A percentile compares a stretch with the other conserved stretches of the same genome.
These are phyloP conservation scores for Tieghemostelium lacteum DNA, from an alignment of 78 protist species.

Conservation along the genomic window DNA sequence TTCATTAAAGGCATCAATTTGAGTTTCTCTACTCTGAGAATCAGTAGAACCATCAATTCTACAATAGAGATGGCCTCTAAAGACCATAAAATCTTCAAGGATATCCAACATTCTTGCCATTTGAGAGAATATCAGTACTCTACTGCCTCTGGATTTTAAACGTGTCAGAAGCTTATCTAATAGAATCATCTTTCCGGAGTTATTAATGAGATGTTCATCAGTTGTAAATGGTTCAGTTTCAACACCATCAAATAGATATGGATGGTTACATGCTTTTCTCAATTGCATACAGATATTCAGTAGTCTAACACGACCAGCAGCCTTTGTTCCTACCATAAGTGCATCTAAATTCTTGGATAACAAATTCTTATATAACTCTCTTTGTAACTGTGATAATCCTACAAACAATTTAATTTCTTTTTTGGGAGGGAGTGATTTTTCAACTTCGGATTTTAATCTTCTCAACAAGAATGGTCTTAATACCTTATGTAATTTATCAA, in stretches of 20 bases:
- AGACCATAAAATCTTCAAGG: conserved; percentile 93
- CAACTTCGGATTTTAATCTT: conserved; percentile 97
- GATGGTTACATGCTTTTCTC: conserved; percentile 96
- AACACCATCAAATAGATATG: conserved; percentile 97
- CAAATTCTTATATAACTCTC: conserved; percentile 81
- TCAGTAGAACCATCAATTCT: conserved; percentile 97
- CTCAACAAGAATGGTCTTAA: conserved; percentile 92
- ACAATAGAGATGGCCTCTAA: conserved; percentile 87
- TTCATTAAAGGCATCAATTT: conserved; percentile 94
- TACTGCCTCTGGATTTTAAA: conserved; percentile 82
- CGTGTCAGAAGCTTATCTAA: conserved; percentile 92
- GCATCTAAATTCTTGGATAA: conserved; percentile 76
- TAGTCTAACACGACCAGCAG: conserved; percentile 70
- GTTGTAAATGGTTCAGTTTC: conserved; percentile 82
- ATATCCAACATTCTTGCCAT: conserved; percentile 98
- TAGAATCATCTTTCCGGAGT: conserved; percentile 94
- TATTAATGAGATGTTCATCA: conserved; percentile 68
- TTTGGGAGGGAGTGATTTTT: conserved; percentile 95
- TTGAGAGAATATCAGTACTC: conserved; percentile 94
- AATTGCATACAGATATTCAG: conserved; percentile 97
- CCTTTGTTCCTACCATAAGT: conserved; percentile 32
- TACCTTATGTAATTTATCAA: conserved; percentile 87
- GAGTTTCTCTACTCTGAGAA: conserved; percentile 86
- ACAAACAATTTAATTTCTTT: conserved; percentile 91
- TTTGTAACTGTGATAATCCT: conserved; percentile 87